A percentile compares a stretch with the other conserved stretches of the same genome.
phyloP scores from a whole-genome alignment of 495 filamentous ascomycete genomes.

The Astrothelium subdiscretum region DNA sequence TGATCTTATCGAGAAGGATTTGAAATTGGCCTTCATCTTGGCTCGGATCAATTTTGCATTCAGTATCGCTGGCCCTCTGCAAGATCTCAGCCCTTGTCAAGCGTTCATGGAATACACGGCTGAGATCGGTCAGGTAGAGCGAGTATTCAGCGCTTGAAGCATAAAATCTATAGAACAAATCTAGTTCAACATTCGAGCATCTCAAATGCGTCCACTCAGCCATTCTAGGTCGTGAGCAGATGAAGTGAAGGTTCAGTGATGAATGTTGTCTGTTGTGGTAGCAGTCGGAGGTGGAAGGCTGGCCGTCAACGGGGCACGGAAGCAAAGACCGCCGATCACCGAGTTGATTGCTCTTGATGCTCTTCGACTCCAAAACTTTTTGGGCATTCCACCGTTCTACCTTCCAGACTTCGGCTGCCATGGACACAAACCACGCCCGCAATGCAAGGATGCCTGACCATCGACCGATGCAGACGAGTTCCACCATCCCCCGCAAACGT shows the following conservation, averaged over 20 bases:
- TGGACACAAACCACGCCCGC: neutral
- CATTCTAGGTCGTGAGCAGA: neutral
- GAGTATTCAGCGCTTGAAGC: slow-evolving; percentile 44
- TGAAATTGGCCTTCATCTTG: slow-evolving; percentile 60
- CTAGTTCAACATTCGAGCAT: neutral
- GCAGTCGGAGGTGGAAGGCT: neutral
- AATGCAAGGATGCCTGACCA: neutral
- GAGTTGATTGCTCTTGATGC: neutral
- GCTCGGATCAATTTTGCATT: slow-evolving; percentile 75
- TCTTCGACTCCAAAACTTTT: neutral
- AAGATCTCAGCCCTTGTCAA: slow-evolving; percentile 53
- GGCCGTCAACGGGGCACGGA: neutral
- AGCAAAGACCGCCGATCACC: neutral
- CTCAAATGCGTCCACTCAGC: neutral
- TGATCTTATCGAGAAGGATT: slow-evolving; percentile 61
- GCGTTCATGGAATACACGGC: slow-evolving; percentile 69
- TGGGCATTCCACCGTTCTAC: too few relatives aligned
- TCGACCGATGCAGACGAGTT: slow-evolving; percentile 1
- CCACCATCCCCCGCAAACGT: slow-evolving; percentile 25
- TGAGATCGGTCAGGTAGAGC: slow-evolving; percentile 72
- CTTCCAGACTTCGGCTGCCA: neutral
- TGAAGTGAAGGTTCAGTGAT: too few relatives aligned
- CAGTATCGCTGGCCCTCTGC: slow-evolving; percentile 48
- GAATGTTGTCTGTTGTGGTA: too few relatives aligned
- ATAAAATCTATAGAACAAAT: neutral